Conservation (phyloP, 148 eudicot species). For the Diospyros kaki region DNA sequence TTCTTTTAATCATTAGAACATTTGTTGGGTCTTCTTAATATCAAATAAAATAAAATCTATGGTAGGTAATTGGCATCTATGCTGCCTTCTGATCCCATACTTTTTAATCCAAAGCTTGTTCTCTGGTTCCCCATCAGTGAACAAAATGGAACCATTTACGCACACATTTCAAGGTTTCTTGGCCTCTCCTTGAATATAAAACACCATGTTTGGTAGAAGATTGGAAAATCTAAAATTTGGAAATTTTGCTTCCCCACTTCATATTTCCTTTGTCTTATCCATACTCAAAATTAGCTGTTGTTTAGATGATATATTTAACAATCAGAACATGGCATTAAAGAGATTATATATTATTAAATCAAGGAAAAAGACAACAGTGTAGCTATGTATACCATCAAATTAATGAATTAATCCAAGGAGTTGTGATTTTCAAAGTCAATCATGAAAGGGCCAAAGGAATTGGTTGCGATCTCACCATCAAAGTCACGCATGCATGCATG, state of each 20-base stretch:
- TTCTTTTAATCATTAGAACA: too few relatives aligned
- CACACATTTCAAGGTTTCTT: neutral
- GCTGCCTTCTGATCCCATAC: too few relatives aligned
- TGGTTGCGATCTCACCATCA: conserved; percentile 16
- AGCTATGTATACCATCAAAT: too few relatives aligned
- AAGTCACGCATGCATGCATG: too few relatives aligned
- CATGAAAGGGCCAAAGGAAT: conserved; percentile 9
- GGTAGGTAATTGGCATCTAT: too few relatives aligned
- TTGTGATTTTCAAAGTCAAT: neutral
- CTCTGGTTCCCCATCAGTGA: neutral
- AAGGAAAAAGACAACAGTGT: too few relatives aligned
- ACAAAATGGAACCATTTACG: neutral
- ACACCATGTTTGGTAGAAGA: neutral
- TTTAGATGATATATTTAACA: neutral
- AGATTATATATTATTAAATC: neutral
- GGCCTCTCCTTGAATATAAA: neutral
- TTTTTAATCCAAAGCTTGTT: neutral
- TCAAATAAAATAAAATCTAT: too few relatives aligned
- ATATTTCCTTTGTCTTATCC: neutral
- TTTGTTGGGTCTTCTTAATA: too few relatives aligned
- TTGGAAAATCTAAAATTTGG: neutral
- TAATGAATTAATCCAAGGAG: neutral
- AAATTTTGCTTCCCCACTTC: neutral
- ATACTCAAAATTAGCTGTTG: too few relatives aligned
- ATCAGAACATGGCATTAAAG: neutral